Conservation (phyloP, 2,329 filamentous ascomycete species). For the Pezicula radicicola region DNA sequence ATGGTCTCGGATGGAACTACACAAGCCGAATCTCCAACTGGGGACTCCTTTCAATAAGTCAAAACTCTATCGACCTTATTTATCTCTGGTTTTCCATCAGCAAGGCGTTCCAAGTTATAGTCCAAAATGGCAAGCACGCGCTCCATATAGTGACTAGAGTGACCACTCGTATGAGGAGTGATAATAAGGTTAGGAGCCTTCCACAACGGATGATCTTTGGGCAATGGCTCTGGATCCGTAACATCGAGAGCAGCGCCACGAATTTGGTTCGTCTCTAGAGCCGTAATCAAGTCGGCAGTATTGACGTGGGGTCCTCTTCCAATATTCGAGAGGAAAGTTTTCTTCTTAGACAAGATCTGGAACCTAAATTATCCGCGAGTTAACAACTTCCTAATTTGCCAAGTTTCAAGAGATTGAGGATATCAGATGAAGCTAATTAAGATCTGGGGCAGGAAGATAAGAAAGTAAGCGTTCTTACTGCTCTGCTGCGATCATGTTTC, state of each 20-base stretch:
- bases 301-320: conserved; percentile 58
- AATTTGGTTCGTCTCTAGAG: conserved; percentile 43
- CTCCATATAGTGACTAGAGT: neutral
- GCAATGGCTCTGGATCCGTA: conserved; percentile 75
- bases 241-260: conserved; percentile 73
- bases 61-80: neutral
- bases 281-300: conserved; percentile 50
- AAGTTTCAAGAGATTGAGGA: too few relatives aligned
- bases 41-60: neutral
- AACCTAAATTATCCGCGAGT: conserved; percentile 24
- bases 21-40: too few relatives aligned
- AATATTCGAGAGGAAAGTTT: conserved; percentile 62
- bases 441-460: too few relatives aligned
- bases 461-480: conserved; percentile 25
- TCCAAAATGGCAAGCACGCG: neutral
- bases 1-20: too few relatives aligned
- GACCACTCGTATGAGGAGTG: conserved; percentile 42
- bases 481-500: conserved; percentile 45
- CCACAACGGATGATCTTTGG: conserved; percentile 67
- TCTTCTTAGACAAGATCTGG: conserved; percentile 38
- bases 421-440: too few relatives aligned
- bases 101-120: neutral
- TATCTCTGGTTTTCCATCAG: neutral
- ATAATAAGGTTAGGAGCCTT: conserved; percentile 65
- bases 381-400: too few relatives aligned